These are phyloP conservation scores for Polyrhizophydium stewartii DNA, from an alignment of 371 early-diverging fungal genomes.

Conservation along the genomic window DNA sequence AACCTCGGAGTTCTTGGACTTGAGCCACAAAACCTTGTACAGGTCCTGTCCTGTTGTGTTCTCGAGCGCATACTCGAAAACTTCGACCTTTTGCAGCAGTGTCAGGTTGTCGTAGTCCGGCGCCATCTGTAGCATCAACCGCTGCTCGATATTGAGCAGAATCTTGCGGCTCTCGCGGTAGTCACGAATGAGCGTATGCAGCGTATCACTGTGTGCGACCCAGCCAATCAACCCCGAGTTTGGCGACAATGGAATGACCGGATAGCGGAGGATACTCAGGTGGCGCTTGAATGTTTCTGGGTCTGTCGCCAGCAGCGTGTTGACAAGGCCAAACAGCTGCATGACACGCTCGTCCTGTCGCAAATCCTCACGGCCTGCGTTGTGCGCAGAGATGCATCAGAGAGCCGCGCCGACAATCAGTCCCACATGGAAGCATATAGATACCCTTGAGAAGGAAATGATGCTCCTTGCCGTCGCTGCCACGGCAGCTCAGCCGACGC, in stretches of 20 bases:
- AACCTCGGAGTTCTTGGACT: conserved; percentile 87
- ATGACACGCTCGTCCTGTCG: conserved; percentile 98
- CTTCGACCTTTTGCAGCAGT: conserved; percentile 91
- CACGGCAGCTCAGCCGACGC: conserved; percentile 76
- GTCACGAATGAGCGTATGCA: conserved; percentile 86
- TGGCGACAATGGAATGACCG: conserved; percentile 94
- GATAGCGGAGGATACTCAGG: conserved; percentile 86
- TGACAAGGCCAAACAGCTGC: conserved; percentile 97
- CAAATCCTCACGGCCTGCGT: conserved; percentile 85
- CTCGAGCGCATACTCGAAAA: conserved; percentile 92
- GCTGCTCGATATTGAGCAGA: conserved; percentile 88
- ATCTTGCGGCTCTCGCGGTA: conserved; percentile 88
- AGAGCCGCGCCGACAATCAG: not conserved
- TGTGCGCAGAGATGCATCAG: not conserved
- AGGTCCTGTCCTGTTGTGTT: conserved; percentile 95
- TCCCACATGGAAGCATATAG: no score
- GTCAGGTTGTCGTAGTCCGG: conserved; percentile 92
- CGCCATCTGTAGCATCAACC: conserved; percentile 92
- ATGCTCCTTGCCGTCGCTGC: conserved; percentile 88
- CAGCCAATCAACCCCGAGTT: conserved; percentile 96
- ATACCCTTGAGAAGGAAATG: conserved; percentile 89
- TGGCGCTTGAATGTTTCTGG: conserved; percentile 92
- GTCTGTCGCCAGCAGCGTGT: conserved; percentile 82
- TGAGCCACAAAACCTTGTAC: conserved; percentile 93
- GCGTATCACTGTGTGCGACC: conserved; percentile 93